Conservation (phyloP, 2,329 filamentous ascomycete genomes). For the Trichoderma simmonsii region DNA sequence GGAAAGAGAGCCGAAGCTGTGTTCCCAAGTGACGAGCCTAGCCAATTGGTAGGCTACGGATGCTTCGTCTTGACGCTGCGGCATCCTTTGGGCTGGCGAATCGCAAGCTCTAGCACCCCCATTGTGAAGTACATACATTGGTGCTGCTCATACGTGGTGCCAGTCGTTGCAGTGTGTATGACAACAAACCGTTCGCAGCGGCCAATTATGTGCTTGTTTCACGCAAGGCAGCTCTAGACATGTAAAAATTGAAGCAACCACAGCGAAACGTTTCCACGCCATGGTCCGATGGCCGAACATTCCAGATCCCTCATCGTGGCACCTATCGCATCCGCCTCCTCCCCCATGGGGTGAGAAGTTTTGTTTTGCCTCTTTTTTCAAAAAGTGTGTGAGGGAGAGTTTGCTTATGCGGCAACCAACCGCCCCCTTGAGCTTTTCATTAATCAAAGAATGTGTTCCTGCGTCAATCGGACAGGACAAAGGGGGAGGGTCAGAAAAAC, state of each 20-base stretch:
- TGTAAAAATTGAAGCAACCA: not conserved
- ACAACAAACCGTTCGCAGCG: constrained; percentile 14
- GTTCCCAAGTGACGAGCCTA: not conserved
- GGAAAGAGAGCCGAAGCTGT: not conserved
- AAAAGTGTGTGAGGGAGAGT: not conserved
- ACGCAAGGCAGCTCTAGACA: not conserved
- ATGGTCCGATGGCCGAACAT: not conserved
- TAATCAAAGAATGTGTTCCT: constrained; percentile 7
- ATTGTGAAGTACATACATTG: not conserved
- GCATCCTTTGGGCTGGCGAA: not conserved
- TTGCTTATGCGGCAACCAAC: not conserved
- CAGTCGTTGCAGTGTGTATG: not conserved
- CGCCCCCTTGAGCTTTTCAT: not conserved
- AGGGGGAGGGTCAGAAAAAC: not conserved
- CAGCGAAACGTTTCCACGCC: not conserved
- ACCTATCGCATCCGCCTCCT: not conserved
- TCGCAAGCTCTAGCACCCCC: not conserved
- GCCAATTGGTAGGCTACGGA: not conserved
- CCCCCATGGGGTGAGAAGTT: constrained; percentile 3
- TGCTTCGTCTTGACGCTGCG: not conserved
- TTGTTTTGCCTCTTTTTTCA: not conserved
- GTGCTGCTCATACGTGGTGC: constrained; percentile 12
- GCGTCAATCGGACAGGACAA: not conserved
- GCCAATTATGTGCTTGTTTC: constrained; percentile 1
- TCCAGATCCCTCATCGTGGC: constrained; percentile 1